Base-by-base conservation (phyloP, 2,329 filamentous ascomycete species). In the Rhynchosporium graminicola region DNA sequence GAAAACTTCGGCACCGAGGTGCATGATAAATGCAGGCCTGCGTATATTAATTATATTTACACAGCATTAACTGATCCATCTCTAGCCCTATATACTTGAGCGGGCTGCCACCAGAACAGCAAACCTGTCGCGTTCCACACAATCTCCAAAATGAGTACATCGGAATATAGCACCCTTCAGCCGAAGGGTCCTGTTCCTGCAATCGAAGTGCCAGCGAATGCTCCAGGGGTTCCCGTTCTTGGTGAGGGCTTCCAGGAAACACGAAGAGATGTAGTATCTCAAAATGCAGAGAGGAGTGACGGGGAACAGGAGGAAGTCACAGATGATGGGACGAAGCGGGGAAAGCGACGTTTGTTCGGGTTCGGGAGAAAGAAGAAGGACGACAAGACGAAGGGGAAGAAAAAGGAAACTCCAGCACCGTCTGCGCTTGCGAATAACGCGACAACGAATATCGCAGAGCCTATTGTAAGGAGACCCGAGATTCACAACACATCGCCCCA, bases 291-390 rank as follows among this genome's bases (percentile, higher is more conserved):
- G 20, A 70, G 62, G 61, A 71, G 69, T 56, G 70, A 72, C 62
- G 42, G 59, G 28, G 70, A 73, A 51, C 56, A 57, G n/a, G 70
- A 70, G 46, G 56, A 76, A n/a, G 40, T 40, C 8, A 65, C 62
- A 4, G 63, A 66, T 38, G 76, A 77, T 69, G 76, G 75, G 36
- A 68, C 68, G 28, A 82, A 80, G 68, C 67, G 70, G 60, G 82
- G 83, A 74, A 87, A 83, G 75, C 79, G 83, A 66, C 80, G 80
- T 63, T 76, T 88, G 33, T 87, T 87, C 74, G 81, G 83, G 4
- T 82, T 88, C 63, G 83, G 83, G 61, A 87, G 84, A 78, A 87
- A 87, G 76, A 87, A 84, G 77, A 76, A 77, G 56, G 77, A 81
- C 51, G 77, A 80, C 33, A 78, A 79, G 62, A 70, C 73, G 50